These are phyloP conservation scores for Aureobasidium sp. DNA, from an alignment of 2,329 filamentous ascomycete genomes.

Conservation along the genomic window DNA sequence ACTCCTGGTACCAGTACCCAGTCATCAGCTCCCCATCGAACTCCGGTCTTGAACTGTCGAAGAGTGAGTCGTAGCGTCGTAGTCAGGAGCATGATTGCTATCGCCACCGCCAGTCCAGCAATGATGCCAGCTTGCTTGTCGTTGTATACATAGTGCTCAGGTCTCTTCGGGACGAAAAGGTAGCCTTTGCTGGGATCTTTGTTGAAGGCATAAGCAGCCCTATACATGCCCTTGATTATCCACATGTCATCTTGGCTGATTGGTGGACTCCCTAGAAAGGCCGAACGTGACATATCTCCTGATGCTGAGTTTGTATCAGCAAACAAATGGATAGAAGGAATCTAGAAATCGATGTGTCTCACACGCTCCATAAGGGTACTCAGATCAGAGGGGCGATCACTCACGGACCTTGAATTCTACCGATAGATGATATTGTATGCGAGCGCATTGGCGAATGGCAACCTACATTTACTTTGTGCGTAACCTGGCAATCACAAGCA, in stretches of 20 bases:
- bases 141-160: conserved; percentile 3
- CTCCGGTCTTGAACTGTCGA: not conserved
- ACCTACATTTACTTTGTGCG: not conserved
- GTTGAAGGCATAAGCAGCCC: conserved; percentile 3
- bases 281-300: not conserved
- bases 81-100: not conserved
- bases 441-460: not conserved
- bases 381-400: not conserved
- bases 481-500: no score
- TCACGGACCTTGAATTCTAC: not conserved
- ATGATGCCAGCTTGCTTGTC: conserved; percentile 10
- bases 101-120: conserved; percentile 1
- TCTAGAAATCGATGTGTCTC: not conserved
- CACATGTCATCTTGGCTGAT: not conserved
- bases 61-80: not conserved
- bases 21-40: not conserved
- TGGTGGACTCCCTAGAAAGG: not conserved
- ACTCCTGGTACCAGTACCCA: conserved; percentile 1
- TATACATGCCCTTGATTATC: conserved; percentile 11
- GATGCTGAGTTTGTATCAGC: not conserved
- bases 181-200: conserved; percentile 10
- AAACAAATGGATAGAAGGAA: not conserved
- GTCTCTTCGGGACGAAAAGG: not conserved
- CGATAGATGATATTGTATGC: not conserved
- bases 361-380: not conserved